Base-by-base conservation (phyloP, 225 moss, liverwort and hornwort genomes). In the Climacium dendroides region DNA sequence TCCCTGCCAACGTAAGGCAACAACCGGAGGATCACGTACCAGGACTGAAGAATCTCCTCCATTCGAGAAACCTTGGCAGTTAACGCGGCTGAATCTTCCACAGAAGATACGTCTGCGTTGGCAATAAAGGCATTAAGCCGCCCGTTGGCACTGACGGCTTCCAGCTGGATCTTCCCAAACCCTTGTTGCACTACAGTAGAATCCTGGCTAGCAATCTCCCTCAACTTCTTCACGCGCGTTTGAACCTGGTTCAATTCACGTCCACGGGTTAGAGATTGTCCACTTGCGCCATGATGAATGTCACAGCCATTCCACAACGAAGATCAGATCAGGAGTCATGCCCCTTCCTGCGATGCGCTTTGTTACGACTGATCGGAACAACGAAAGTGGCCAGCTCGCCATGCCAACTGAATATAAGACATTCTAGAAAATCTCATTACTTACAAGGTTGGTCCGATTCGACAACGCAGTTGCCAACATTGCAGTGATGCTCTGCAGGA, bases 401-500 rank as follows among this genome's bases (percentile, higher is more conserved):
- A 75, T 69, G 61, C 53, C 25, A 45, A 60, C 35, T 35, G 29
- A 39, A 50, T 48, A 37, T 5, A 39, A 64, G 26, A 72, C n/a
- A 28, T 71, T 50, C 52, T 32, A 74, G 62, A 43, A 41, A 57
- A 32, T 45, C 34, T 14, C 28, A 77, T 15, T 24, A 89, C 98
- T 93, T 90, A 98, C 97, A 87, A 97, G 92, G 79, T 93, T 88
- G 72, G 93, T 87, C 70, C 94, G 94, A 87, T 92, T 94, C 48
- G 95, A 89, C 85, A 95, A 90, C 47, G 96, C 93, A 62, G 85
- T 87, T 47, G 93, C 89, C 87, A 98, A 88, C 95, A 98, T 92
- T 66, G 89, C 87, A 60, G 95, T 91, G 67, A 98, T 91, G 66
- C 89, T 91, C 86, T 94, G 91, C 90, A 97, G 71, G 30, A 98